Conservation (phyloP, 2,329 filamentous ascomycete species). For the Exserohilum turcica region DNA sequence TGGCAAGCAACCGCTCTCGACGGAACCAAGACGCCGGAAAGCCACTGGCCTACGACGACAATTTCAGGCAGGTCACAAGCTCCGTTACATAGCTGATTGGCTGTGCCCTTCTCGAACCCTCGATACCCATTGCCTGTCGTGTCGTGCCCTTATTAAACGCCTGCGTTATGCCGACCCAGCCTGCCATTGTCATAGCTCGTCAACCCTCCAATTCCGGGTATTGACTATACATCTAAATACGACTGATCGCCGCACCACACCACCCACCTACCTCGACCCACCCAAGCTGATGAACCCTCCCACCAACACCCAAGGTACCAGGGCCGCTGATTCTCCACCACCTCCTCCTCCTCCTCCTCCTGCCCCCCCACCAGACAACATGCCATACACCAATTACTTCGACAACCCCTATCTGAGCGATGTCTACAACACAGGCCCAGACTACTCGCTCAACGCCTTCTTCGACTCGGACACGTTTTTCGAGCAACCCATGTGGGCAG, state of each 20-base stretch:
- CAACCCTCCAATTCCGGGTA: conserved; percentile 3
- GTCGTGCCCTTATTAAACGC: conserved; percentile 14
- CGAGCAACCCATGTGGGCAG: conserved; percentile 16
- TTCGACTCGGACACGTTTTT: conserved; percentile 37
- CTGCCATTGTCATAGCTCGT: conserved; percentile 5
- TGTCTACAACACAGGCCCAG: conserved; percentile 26
- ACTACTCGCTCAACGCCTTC: conserved; percentile 35
- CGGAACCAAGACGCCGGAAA: conserved; percentile 19
- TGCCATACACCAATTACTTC: conserved; percentile 18
- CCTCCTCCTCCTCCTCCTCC: neutral
- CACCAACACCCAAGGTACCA: conserved; percentile 30
- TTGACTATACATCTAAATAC: conserved; percentile 6
- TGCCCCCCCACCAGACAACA: conserved; percentile 19
- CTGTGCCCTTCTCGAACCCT: conserved; percentile 28
- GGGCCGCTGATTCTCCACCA: conserved; percentile 32
- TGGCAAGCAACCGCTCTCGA: conserved; percentile 25
- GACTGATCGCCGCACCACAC: conserved; percentile 12
- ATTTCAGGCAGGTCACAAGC: conserved; percentile 22
- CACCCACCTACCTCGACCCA: conserved; percentile 6
- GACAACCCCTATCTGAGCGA: conserved; percentile 35
- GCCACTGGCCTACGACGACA: conserved; percentile 24
- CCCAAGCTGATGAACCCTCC: conserved; percentile 30
- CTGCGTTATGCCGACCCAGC: conserved; percentile 4
- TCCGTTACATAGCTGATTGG: conserved; percentile 21
- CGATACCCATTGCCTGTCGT: conserved; percentile 27